phyloP scores from a whole-genome alignment of 2,329 filamentous ascomycete species.

The Aspergillus glaucus region DNA sequence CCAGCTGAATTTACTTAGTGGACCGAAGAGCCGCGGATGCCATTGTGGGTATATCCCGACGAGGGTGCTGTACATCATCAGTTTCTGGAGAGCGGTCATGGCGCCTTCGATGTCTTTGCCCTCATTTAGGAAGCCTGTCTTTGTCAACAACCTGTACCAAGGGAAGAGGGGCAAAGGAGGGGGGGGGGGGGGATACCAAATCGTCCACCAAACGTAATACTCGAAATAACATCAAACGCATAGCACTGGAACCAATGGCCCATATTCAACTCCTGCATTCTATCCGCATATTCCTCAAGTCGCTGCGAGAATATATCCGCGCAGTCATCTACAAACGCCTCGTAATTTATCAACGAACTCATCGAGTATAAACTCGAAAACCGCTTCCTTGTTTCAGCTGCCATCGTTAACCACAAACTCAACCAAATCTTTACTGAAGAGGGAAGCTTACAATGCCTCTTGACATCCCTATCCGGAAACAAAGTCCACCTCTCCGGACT shows the following conservation, averaged over 20 bases:
- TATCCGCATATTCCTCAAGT: conserved; percentile 32
- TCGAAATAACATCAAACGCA: conserved; percentile 43
- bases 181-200: conserved; percentile 13
- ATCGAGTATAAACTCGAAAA: conserved; percentile 45
- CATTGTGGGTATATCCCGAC: conserved; percentile 39
- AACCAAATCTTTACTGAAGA: background rate
- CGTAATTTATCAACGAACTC: conserved; percentile 44
- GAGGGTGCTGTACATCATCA: conserved; percentile 33
- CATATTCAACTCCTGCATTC: conserved; percentile 28
- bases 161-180: background rate
- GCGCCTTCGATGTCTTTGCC: conserved; percentile 43
- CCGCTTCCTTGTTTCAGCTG: conserved; percentile 31
- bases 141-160: conserved; percentile 16
- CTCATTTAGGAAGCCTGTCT: conserved; percentile 41
- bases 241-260: conserved; percentile 34
- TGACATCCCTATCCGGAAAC: conserved; percentile 29
- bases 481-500: conserved; percentile 25
- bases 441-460: conserved; percentile 26
- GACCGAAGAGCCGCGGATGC: conserved; percentile 30
- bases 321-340: conserved; percentile 46
- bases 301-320: conserved; percentile 35
- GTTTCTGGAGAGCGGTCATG: conserved; percentile 34
- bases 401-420: background rate
- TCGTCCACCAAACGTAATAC: conserved; percentile 39
- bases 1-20: conserved; percentile 22